Evolutionary conservation across 441 rosid genomes (phyloP), one percentile per base, ranked within the genome.

Genomic region (Breynia disticha): DNA sequence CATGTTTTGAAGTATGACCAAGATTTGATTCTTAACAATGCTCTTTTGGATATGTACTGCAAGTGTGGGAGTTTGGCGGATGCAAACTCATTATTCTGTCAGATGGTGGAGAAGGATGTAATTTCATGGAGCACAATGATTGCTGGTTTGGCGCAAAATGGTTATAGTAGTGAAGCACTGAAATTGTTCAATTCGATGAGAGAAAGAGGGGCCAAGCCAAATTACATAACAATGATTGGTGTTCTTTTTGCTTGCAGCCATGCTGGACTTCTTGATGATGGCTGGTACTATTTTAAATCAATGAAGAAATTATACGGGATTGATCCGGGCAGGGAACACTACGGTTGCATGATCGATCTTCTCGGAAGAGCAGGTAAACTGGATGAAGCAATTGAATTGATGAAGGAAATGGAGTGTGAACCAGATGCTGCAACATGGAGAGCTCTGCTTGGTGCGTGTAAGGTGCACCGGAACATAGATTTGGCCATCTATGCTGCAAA

Each of bases 71-170:
- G 84, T 56, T 70, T 83, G 69, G 85, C 78, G 32, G 95, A 86
- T 78, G 86, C 88, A n/a, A 65, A 63, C 5, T 47, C 61, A 22
- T 54, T 83, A 61, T 86, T 83, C 22, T 32, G 9, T 37, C 59
- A 74, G 50, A 81, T 81, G 89, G 56, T 41, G 18, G 73, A 66
- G 54, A 83, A 57, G 65, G 91, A 86, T 67, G 88, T 83, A 55
- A 72, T 86, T 57, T 73, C 95, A 19, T 79, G 89, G 89, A 83
- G 89, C 70, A 86, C 89, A 7, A 81, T 86, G 87, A 81, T 81
- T 60, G 68, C 81, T 16, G 88, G 95, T 46, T 50, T 83, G 61
- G 95, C 84, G 0, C 90, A 86, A 52, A 86, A 86, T 32, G 90
- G 95, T 24, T 73, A 75, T 62, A 86, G 89, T 70, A 68, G 57